Evolutionary conservation across 2,329 filamentous ascomycete species (phyloP), one percentile per base, ranked within the genome.

Genomic region (Penicillium sp.): DNA sequence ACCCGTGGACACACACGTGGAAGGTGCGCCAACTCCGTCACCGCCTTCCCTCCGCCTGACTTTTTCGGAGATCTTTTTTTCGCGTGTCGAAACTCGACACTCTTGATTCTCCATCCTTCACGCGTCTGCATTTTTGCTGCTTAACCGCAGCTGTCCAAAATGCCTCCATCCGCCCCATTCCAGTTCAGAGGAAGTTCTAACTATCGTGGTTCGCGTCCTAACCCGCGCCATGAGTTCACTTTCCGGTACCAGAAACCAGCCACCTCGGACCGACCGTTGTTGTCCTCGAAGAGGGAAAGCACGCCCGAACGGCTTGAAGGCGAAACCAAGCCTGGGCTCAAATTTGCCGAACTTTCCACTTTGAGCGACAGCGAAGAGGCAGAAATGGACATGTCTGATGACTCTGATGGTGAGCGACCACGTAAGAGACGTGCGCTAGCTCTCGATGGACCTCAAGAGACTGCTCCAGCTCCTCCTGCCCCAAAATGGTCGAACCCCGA

Each of bases 401-500:
- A 77, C n/a, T 56, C 54, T 21, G 66, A 69, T 21, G 57, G 68
- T 33, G 64, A 68, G 21, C 74, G 65, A 43, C 75, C 78, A 19
- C 76, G 75, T 50, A 76, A 77, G 53, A 76, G 70, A 62, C 73
- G 71, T 57, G 72, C 69, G 4, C n/a, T 73, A 6, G 71, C 68
- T 42, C 50, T 62, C 15, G 64, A 69, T 31, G 62, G 58, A 13
- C 17, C 4, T 9, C 25, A 61, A 62, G 49, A 66, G 15, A 65
- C 68, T 53, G 75, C 72, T 12, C 49, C 62, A 12, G 40, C 53
- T 4, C 58, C 61, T 17, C 68, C 70, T 43, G 77, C 72, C 6
- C 91, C 92, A 3, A 92, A 89, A 73, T 97, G 93, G 93, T 96
- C 92, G 5, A 97, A 97, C 67, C 93, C 93, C 4, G 93, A 97